Conservation (phyloP, 2,329 filamentous ascomycete species). For the Dothistroma pini region DNA sequence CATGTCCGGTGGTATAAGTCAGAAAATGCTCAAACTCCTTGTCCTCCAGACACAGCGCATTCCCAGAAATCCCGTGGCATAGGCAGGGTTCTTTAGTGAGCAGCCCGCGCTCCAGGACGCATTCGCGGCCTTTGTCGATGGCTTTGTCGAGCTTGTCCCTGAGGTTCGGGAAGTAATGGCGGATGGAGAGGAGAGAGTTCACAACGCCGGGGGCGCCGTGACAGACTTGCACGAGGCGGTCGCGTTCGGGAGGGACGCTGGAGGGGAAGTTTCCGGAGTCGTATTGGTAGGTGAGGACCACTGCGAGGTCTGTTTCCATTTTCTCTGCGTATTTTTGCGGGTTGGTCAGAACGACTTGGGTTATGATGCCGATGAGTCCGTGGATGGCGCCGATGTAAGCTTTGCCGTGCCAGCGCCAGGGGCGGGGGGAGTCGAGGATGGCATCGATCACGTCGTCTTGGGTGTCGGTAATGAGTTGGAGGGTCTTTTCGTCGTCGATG, state of each 20-base stretch:
- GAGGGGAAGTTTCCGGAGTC: conserved; percentile 62
- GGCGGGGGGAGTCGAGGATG: conserved; percentile 54
- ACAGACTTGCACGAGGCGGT: conserved; percentile 61
- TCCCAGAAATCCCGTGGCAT: conserved; percentile 62
- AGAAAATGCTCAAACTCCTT: conserved; percentile 55
- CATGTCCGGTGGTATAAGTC: conserved; percentile 54
- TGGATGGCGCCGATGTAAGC: conserved; percentile 64
- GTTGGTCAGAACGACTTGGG: conserved; percentile 61
- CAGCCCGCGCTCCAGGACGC: conserved; percentile 56
- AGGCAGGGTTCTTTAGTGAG: conserved; percentile 63
- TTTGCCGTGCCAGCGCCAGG: conserved; percentile 64
- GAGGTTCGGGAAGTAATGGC: conserved; percentile 54
- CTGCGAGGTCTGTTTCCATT: conserved; percentile 52
- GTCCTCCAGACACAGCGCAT: conserved; percentile 55
- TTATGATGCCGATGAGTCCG: conserved; percentile 66
- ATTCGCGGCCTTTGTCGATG: conserved; percentile 50
- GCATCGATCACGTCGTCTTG: conserved; percentile 56
- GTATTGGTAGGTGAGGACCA: conserved; percentile 58
- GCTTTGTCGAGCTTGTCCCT: conserved; percentile 52
- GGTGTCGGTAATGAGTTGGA: conserved; percentile 52
- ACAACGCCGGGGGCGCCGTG: conserved; percentile 64
- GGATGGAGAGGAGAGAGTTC: conserved; percentile 55
- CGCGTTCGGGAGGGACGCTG: conserved; percentile 48
- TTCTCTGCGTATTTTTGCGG: conserved; percentile 52
- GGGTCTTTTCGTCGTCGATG: conserved; percentile 45